These are phyloP conservation scores for Intubia oerlemansii DNA, from an alignment of 2,329 filamentous ascomycete species.

Conservation along the genomic window DNA sequence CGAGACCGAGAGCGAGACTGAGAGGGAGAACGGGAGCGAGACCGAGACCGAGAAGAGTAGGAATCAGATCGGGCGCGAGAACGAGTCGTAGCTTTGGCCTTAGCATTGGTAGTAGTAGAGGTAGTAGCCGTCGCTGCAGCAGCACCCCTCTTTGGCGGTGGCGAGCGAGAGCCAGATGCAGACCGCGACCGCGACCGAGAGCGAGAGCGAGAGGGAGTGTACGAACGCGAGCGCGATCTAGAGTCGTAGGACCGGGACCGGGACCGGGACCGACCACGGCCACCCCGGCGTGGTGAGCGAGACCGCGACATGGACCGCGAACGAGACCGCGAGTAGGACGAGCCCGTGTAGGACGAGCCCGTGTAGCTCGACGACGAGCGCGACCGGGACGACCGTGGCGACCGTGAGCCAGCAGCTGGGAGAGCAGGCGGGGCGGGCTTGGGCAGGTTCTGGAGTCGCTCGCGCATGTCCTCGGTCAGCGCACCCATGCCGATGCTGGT, in stretches of 20 bases:
- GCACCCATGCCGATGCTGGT: slow-evolving; percentile 93
- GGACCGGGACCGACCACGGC: slow-evolving; percentile 6
- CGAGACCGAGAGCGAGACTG: not conserved
- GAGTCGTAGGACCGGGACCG: slow-evolving; percentile 4
- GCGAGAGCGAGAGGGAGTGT: slow-evolving; percentile 1
- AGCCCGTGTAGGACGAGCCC: slow-evolving; percentile 51
- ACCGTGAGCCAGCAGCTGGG: slow-evolving; percentile 13
- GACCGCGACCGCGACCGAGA: slow-evolving; percentile 1
- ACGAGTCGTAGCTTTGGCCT: too few species aligned
- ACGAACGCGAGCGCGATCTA: slow-evolving; percentile 3
- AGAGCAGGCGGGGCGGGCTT: slow-evolving; percentile 60
- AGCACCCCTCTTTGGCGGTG: not conserved
- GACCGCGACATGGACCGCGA: slow-evolving; percentile 22
- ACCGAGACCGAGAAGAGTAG: not conserved
- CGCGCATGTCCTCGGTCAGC: slow-evolving; percentile 87
- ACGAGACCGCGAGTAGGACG: slow-evolving; percentile 28
- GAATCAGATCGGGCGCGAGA: too few species aligned
- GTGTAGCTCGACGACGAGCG: slow-evolving; percentile 60
- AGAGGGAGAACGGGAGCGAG: slow-evolving; percentile 1
- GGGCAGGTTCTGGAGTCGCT: slow-evolving; percentile 71
- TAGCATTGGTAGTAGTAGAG: too few species aligned
- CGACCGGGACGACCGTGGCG: slow-evolving; percentile 31
- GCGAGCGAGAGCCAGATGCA: not conserved
- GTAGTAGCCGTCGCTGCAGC: too few species aligned
- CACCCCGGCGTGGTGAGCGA: too few species aligned